phyloP scores from a whole-genome alignment of 73 alveolate species.

The Breviolum minutum region DNA sequence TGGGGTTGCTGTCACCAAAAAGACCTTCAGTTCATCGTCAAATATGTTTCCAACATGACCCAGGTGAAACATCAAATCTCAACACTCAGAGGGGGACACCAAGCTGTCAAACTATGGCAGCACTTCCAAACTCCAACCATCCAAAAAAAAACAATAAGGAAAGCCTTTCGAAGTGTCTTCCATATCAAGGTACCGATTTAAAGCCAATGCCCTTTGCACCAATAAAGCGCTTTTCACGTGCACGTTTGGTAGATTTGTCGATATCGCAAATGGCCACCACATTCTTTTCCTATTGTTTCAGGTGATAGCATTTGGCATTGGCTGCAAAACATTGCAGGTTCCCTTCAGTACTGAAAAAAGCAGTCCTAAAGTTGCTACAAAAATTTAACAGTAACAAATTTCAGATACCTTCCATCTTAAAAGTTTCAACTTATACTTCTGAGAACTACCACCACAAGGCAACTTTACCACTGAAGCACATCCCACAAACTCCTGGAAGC shows the following conservation, averaged over 20 bases:
- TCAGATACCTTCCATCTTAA: no score
- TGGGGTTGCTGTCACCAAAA: slow-evolving; percentile 62
- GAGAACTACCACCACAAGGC: no score
- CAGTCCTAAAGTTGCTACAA: neutral
- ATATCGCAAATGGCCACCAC: slow-evolving; percentile 69
- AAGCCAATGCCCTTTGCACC: slow-evolving; percentile 91
- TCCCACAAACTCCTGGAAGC: slow-evolving; percentile 1
- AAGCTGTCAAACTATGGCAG: neutral
- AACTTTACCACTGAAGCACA: neutral
- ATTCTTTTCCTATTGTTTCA: slow-evolving; percentile 45
- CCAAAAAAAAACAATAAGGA: neutral
- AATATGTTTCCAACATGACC: no score
- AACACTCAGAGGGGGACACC: no score
- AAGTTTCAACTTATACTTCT: no score
- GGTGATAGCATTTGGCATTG: neutral
- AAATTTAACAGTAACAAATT: no score
- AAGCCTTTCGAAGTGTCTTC: neutral
- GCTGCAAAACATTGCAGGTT: neutral
- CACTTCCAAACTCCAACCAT: neutral
- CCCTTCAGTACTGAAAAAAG: no score
- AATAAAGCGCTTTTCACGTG: slow-evolving; percentile 57
- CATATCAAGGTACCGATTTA: slow-evolving; percentile 43
- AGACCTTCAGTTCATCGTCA: neutral
- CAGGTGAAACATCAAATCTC: no score
- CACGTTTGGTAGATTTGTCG: slow-evolving; percentile 46